Evolutionary conservation across 768 basidiomycete species (phyloP).

Genomic region (Tylopilus rubrobrunneus): DNA sequence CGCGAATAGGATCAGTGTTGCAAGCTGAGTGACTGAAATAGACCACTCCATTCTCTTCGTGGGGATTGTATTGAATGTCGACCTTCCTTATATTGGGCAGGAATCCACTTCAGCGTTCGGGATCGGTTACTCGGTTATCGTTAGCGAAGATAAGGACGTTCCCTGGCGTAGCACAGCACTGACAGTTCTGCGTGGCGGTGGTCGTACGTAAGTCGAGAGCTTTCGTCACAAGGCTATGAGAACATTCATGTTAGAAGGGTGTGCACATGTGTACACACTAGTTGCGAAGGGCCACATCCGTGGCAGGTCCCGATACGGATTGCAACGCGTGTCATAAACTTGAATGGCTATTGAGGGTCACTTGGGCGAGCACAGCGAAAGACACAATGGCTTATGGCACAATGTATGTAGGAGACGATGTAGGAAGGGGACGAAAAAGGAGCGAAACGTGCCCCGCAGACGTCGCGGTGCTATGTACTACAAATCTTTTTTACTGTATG

Average conservation of each 20-base stretch:
- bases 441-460: too few species aligned
- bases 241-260: background rate
- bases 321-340: too few species aligned
- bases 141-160: background rate
- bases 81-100: background rate
- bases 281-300: too few species aligned
- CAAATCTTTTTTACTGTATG: too few species aligned
- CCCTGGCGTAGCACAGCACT: background rate
- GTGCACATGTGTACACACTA: too few species aligned
- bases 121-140: background rate
- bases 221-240: background rate
- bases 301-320: too few species aligned
- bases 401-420: too few species aligned
- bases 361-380: too few species aligned
- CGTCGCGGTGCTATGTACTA: too few species aligned
- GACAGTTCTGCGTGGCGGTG: background rate
- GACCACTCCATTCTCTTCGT: constrained; percentile 5
- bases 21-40: constrained; percentile 5
- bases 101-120: background rate
- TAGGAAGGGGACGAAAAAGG: too few species aligned
- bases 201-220: background rate
- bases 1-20: constrained; percentile 1
- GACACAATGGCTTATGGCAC: too few species aligned
- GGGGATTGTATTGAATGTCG: background rate
- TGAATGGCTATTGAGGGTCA: too few species aligned